Evolutionary conservation across 106 monocot species (phyloP).

Genomic region (Narthecium ossifragum): DNA sequence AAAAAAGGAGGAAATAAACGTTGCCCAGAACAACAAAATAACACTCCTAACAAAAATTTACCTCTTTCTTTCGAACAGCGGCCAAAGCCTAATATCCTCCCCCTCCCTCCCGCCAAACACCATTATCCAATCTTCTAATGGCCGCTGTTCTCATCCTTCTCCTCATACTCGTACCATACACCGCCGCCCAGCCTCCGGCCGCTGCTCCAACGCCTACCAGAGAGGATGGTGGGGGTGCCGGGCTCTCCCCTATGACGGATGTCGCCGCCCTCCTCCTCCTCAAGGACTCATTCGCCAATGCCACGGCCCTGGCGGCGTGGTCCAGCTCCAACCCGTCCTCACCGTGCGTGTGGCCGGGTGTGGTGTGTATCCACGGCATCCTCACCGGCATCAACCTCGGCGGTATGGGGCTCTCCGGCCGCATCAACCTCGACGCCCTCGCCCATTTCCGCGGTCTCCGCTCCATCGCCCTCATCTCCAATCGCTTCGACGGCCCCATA

Average conservation of each 20-base stretch:
- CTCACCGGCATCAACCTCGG: conserved; percentile 43
- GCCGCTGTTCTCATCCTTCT: conserved; percentile 14
- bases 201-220: too few relatives aligned
- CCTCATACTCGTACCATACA: conserved; percentile 15
- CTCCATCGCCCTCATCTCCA: conserved; percentile 29
- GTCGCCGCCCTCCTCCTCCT: conserved; percentile 33
- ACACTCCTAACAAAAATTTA: too few relatives aligned
- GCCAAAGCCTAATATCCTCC: too few relatives aligned
- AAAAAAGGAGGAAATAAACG: too few relatives aligned
- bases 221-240: too few relatives aligned
- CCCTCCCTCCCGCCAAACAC: too few relatives aligned
- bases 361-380: conserved; percentile 33
- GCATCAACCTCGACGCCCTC: conserved; percentile 46
- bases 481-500: conserved; percentile 58
- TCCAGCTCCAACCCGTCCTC: neutral
- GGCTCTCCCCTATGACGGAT: conserved; percentile 15
- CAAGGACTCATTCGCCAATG: conserved; percentile 34
- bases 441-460: conserved; percentile 33
- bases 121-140: conserved; percentile 7
- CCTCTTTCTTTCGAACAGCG: too few relatives aligned
- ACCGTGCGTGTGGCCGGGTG: conserved; percentile 32
- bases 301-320: conserved; percentile 44
- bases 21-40: too few relatives aligned
- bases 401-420: conserved; percentile 41
- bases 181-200: conserved; percentile 6